Percentiles rank a stretch among this genome's conserved stretches.
These are phyloP conservation scores for Melanopsichium pennsylvanicum DNA, from an alignment of 1,284 basidiomycete genomes.

Conservation along the genomic window DNA sequence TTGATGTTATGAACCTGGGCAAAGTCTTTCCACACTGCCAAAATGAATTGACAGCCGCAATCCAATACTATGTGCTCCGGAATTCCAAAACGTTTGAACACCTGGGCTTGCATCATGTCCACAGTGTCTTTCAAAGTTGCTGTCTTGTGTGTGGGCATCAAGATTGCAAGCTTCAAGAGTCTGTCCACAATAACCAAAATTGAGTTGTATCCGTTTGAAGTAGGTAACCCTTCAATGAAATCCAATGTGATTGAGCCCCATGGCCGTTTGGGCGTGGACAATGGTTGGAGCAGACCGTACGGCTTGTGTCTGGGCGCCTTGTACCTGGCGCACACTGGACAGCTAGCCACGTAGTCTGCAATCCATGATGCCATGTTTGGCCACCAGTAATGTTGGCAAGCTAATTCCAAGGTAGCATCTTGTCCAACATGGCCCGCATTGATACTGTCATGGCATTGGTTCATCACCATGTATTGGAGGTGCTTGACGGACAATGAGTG, in stretches of 20 bases:
- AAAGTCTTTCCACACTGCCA: constrained; percentile 63
- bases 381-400: constrained; percentile 67
- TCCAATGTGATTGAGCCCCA: constrained; percentile 69
- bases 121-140: constrained; percentile 62
- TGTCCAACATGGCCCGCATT: constrained; percentile 4
- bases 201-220: constrained; percentile 60
- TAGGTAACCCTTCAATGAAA: constrained; percentile 67
- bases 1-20: constrained; percentile 41
- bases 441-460: background rate
- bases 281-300: constrained; percentile 66
- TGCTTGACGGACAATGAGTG: background rate
- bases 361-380: constrained; percentile 63
- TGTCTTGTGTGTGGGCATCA: constrained; percentile 71
- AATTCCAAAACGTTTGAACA: constrained; percentile 66
- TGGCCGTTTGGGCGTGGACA: constrained; percentile 65
- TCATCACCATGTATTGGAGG: constrained; percentile 3
- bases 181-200: constrained; percentile 64
- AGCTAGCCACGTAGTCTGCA: constrained; percentile 66
- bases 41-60: constrained; percentile 65
- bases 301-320: constrained; percentile 61
- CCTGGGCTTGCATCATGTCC: constrained; percentile 46
- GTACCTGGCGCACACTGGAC: constrained; percentile 67
- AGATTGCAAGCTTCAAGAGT: constrained; percentile 64
- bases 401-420: background rate
- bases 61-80: constrained; percentile 66